A percentile compares a stretch with the other conserved stretches of the same genome.
Evolutionary conservation across 192 early-diverging fungal genomes (phyloP).

Genomic region (Linderina pennispora): DNA sequence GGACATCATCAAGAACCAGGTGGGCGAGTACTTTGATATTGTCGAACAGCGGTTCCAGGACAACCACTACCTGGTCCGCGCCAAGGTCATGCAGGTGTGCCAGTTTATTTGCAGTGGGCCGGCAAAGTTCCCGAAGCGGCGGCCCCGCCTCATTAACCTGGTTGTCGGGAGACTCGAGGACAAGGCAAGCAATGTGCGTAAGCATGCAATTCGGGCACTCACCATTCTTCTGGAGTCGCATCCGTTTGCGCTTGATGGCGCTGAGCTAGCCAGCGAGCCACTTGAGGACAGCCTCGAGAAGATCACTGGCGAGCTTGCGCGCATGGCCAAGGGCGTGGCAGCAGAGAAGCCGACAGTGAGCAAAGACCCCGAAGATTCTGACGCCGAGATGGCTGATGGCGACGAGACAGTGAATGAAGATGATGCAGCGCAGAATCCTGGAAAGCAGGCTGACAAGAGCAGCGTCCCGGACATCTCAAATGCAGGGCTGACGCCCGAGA

Average conservation of each 20-base stretch:
- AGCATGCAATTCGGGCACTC: constrained; percentile 83
- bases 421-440: constrained; percentile 10
- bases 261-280: constrained; percentile 61
- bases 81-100: constrained; percentile 83
- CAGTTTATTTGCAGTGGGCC: constrained; percentile 71
- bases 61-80: constrained; percentile 74
- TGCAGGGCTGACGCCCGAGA: constrained; percentile 40
- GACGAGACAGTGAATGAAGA: constrained; percentile 25
- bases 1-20: constrained; percentile 59
- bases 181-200: constrained; percentile 84
- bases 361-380: constrained; percentile 19
- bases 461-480: constrained; percentile 29
- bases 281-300: constrained; percentile 64
- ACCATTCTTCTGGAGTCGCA: constrained; percentile 77
- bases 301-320: constrained; percentile 63
- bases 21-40: constrained; percentile 85
- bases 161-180: constrained; percentile 80
- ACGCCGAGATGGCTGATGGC: constrained; percentile 4
- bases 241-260: constrained; percentile 86
- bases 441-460: constrained; percentile 18
- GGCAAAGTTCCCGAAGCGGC: constrained; percentile 67
- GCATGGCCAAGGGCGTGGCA: constrained; percentile 32
- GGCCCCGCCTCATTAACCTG: constrained; percentile 62
- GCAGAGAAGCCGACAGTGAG: constrained; percentile 24
- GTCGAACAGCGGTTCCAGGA: constrained; percentile 91